Percentiles rank a stretch among this genome's conserved stretches.
phyloP scores from a whole-genome alignment of 306 rosid genomes.

The Rosa rugosa region DNA sequence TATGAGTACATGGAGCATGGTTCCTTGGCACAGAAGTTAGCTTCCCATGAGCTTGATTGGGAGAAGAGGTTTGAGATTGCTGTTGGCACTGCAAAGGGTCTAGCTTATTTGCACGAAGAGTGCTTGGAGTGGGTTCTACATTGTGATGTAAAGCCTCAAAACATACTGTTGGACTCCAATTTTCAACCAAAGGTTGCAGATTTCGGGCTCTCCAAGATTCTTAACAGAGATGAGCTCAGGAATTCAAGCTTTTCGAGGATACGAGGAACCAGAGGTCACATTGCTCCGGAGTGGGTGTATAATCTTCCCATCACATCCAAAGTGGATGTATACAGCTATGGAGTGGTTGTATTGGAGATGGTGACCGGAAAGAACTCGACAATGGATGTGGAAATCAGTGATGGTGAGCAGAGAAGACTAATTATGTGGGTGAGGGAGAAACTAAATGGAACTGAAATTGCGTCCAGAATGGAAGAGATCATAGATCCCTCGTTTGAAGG shows the following conservation, averaged over 20 bases:
- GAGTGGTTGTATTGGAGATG: slow-evolving; percentile 62
- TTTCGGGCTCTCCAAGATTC: slow-evolving; percentile 55
- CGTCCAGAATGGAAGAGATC: slow-evolving; percentile 42
- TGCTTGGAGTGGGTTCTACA: slow-evolving; percentile 78
- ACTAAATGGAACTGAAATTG: background rate
- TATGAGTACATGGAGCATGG: slow-evolving; percentile 57
- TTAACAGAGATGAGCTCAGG: slow-evolving; percentile 36
- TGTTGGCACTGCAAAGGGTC: slow-evolving; percentile 51
- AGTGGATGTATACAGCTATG: slow-evolving; percentile 67
- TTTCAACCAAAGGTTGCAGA: slow-evolving; percentile 63
- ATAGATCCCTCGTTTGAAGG: slow-evolving; percentile 35
- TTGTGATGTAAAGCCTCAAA: slow-evolving; percentile 71
- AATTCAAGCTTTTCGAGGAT: slow-evolving; percentile 39
- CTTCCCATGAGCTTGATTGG: slow-evolving; percentile 41
- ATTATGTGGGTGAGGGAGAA: slow-evolving; percentile 43
- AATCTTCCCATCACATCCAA: slow-evolving; percentile 58
- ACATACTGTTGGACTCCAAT: slow-evolving; percentile 50
- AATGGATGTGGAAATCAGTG: slow-evolving; percentile 3
- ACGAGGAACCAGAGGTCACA: slow-evolving; percentile 67
- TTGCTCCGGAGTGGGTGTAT: slow-evolving; percentile 71
- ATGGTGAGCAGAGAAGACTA: slow-evolving; percentile 33
- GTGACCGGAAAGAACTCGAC: slow-evolving; percentile 44
- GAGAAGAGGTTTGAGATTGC: slow-evolving; percentile 48
- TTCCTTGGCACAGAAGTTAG: slow-evolving; percentile 38
- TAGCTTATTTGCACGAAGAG: slow-evolving; percentile 66